These are phyloP conservation scores for Trebouxia sp. DNA, from an alignment of 139 green algal species.

Conservation along the genomic window DNA sequence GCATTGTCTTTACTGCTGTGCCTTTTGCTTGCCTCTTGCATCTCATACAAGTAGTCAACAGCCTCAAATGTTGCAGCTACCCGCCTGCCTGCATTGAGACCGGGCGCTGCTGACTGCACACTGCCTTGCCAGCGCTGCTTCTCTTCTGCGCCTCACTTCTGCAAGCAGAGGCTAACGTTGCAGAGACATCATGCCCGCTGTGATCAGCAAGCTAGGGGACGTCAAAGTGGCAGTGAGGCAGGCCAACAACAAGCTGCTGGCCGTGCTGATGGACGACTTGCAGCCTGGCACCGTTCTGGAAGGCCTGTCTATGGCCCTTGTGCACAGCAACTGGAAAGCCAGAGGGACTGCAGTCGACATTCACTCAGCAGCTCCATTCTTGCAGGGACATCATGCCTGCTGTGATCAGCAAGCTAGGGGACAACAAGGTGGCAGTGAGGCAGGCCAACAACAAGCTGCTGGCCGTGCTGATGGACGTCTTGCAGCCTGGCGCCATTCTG, in stretches of 20 bases:
- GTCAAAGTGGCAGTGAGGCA: conserved; percentile 49
- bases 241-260: conserved; percentile 40
- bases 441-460: conserved; percentile 44
- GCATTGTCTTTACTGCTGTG: too few relatives aligned
- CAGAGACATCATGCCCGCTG: conserved; percentile 22
- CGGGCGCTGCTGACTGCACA: too few relatives aligned
- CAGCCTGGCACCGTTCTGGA: conserved; percentile 40
- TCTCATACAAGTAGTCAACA: too few relatives aligned
- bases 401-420: conserved; percentile 52
- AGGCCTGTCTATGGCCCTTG: conserved; percentile 39
- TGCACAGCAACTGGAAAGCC: conserved; percentile 48
- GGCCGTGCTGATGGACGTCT: conserved; percentile 44
- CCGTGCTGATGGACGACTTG: conserved; percentile 45
- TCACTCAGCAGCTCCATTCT: background rate
- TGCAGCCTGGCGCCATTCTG: conserved; percentile 39
- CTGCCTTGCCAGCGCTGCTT: background rate
- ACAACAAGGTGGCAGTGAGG: conserved; percentile 51
- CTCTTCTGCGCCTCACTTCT: background rate
- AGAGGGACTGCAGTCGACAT: conserved; percentile 61
- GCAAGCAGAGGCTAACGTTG: too few relatives aligned
- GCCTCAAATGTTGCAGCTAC: too few relatives aligned
- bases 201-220: conserved; percentile 56
- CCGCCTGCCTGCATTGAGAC: too few relatives aligned
- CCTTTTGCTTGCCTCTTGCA: too few relatives aligned
- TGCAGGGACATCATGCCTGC: conserved; percentile 26